These are phyloP conservation scores for Lecanicillium sp. DNA, from an alignment of 2,329 filamentous ascomycete species.

Conservation along the genomic window DNA sequence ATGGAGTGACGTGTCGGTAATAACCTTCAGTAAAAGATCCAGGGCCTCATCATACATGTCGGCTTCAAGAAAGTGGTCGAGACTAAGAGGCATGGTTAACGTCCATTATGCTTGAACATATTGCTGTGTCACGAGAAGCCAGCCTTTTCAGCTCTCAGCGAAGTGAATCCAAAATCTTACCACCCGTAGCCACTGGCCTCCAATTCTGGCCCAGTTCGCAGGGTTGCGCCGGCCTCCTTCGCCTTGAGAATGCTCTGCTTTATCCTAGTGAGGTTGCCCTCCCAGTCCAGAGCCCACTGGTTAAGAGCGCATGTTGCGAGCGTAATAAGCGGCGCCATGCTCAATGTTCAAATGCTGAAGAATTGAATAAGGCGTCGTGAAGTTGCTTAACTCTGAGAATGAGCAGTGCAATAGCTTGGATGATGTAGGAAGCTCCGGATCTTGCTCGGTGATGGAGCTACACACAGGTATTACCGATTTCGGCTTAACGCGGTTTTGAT, in stretches of 20 bases:
- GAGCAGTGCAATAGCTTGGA: too few species aligned
- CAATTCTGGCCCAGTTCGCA: slow-evolving; percentile 50
- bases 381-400: too few species aligned
- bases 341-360: too few species aligned
- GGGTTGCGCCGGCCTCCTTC: slow-evolving; percentile 51
- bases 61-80: slow-evolving; percentile 24
- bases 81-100: too few species aligned
- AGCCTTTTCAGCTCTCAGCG: not conserved
- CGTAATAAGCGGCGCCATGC: slow-evolving; percentile 23
- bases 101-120: too few species aligned
- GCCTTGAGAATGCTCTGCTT: slow-evolving; percentile 52
- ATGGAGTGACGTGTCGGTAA: slow-evolving; percentile 21
- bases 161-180: not conserved
- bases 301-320: slow-evolving; percentile 25
- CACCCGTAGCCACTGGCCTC: slow-evolving; percentile 25
- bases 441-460: too few species aligned
- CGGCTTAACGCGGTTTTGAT: too few species aligned
- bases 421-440: too few species aligned
- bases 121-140: too few species aligned
- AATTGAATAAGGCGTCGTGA: too few species aligned
- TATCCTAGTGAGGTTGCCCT: slow-evolving; percentile 56
- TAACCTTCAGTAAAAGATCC: slow-evolving; percentile 24
- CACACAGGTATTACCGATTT: too few species aligned
- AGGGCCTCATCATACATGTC: slow-evolving; percentile 23
- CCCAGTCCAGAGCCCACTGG: slow-evolving; percentile 46